Conservation (phyloP, 2,329 filamentous ascomycete genomes). For the Botrytis squamosa region DNA sequence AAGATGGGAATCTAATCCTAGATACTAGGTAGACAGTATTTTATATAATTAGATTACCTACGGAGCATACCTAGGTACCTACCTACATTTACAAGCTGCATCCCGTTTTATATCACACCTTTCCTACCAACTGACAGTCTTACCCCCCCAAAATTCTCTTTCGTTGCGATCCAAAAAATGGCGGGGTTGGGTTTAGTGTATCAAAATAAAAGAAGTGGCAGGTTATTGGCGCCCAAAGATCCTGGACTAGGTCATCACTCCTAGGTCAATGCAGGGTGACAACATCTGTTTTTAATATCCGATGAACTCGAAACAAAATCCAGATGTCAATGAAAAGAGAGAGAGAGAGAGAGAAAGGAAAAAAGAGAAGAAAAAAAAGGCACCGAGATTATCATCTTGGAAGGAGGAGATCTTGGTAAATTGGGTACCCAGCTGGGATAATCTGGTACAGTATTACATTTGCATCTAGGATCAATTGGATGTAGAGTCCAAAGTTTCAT, state of each 20-base stretch:
- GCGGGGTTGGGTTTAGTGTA: constrained; percentile 13
- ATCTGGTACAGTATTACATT: not conserved
- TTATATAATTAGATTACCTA: not conserved
- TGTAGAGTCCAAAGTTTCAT: not conserved
- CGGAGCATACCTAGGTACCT: not conserved
- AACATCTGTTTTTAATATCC: constrained; percentile 6
- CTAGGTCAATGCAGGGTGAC: constrained; percentile 5
- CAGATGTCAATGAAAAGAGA: not conserved
- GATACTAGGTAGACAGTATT: not conserved
- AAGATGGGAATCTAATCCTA: not conserved
- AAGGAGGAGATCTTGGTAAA: not conserved
- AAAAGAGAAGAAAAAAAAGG: not conserved
- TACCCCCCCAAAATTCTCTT: not conserved
- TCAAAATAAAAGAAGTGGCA: constrained; percentile 16
- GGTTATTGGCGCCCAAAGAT: constrained; percentile 17
- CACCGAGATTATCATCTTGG: not conserved
- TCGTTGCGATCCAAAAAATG: not conserved
- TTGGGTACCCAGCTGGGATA: not conserved
- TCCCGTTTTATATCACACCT: not conserved
- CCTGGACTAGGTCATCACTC: not conserved
- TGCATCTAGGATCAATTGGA: not conserved
- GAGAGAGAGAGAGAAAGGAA: too few relatives aligned
- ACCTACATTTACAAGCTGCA: not conserved
- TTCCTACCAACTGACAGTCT: not conserved
- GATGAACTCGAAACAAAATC: not conserved